Evolutionary conservation across 2,329 filamentous ascomycete genomes (phyloP), one percentile per base, ranked within the genome.

Genomic region (Gliomastix tumulicola): DNA sequence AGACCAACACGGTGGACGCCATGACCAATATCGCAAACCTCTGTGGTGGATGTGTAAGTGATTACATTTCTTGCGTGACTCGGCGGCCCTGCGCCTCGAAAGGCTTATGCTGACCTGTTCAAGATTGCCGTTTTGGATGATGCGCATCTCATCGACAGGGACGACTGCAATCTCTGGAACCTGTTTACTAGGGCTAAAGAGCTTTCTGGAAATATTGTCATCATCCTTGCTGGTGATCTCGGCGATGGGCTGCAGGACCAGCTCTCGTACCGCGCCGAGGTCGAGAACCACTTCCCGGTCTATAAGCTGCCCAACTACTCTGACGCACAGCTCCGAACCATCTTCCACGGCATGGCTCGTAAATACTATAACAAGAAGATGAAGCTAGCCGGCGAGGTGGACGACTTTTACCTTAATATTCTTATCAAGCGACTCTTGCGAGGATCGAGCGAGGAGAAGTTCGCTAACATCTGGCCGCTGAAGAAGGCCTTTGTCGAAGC

Each of bases 31-130:
- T 41, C 13, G 45, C 45, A 21, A 44, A 41, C 20, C 37, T 75
- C 16, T 50, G 56, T 6, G 76, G 72, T 0, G 83, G 82, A 3
- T 84, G 84, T 3, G 79, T 51, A 50, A 54, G 50, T 44, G 16
- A 21, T 17, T n/a, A 40, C 7, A 28, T n/a, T 28, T n/a, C 25
- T 28, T 9, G 25, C 25, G n/a, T 28, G 13, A 9, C 9, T 16
- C 17, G 25, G 19, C n/a, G n/a, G n/a, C n/a, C n/a, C n/a, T n/a
- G n/a, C n/a, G 6, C 16, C 28, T 20, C 4, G 15, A 30, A 18
- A 27, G 19, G 11, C 10, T 9, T 25, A 15, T n/a, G 5, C 11
- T 30, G 21, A 35, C 17, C 43, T 50, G 21, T 36, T 12, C 20
- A 21, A 56, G 50, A 46, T 56, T 37, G 45, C 47, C 13, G 42